Conservation (phyloP, 2,329 filamentous ascomycete species). For the Colletotrichum agaves region DNA sequence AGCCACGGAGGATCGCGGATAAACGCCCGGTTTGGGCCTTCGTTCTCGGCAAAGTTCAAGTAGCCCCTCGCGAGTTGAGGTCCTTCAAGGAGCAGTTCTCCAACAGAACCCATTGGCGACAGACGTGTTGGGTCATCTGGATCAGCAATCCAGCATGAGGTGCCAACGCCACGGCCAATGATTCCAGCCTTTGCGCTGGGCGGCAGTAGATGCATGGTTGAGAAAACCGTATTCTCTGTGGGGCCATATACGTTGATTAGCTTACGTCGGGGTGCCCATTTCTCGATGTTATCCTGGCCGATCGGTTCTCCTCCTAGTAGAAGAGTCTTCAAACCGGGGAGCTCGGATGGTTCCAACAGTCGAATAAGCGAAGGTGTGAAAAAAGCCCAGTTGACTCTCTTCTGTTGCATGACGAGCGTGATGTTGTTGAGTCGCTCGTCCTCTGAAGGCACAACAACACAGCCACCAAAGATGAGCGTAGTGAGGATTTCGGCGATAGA, state of each 20-base stretch:
- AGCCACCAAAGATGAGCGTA: conserved; percentile 66
- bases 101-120: conserved; percentile 20
- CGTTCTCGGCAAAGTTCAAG: conserved; percentile 11
- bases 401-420: conserved; percentile 58
- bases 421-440: conserved; percentile 62
- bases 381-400: conserved; percentile 62
- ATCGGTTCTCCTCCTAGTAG: conserved; percentile 43
- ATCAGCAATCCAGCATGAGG: conserved; percentile 25
- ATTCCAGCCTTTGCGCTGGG: neutral
- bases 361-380: conserved; percentile 68
- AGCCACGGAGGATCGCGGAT: conserved; percentile 23
- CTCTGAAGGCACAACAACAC: conserved; percentile 66
- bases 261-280: conserved; percentile 34
- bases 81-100: conserved; percentile 33
- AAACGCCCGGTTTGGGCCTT: conserved; percentile 27
- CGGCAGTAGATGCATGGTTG: conserved; percentile 31
- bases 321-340: conserved; percentile 52
- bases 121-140: conserved; percentile 14
- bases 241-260: conserved; percentile 40
- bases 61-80: conserved; percentile 29
- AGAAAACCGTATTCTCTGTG: conserved; percentile 39
- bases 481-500: conserved; percentile 57
- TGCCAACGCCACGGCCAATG: conserved; percentile 26
- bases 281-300: conserved; percentile 38
- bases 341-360: conserved; percentile 48